These are phyloP conservation scores for Ceratobasidium theobromae DNA, from an alignment of 1,284 basidiomycete genomes.

Conservation along the genomic window DNA sequence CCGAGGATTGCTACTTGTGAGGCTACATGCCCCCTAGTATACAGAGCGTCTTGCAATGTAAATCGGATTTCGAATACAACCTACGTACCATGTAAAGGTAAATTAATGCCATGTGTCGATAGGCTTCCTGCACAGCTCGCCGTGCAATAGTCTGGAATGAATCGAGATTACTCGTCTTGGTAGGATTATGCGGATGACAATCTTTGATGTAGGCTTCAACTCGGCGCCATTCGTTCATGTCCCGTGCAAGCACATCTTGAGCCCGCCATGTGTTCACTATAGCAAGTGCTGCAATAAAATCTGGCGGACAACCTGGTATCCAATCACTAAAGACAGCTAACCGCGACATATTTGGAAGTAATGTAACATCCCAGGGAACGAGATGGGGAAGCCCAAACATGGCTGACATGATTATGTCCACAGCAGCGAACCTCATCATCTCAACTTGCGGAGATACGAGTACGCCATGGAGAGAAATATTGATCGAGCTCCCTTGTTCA, in stretches of 20 bases:
- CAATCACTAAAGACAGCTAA: not conserved
- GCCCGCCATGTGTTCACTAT: not conserved
- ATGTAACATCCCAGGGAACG: not conserved
- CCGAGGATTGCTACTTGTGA: not conserved
- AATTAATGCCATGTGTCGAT: slow-evolving; percentile 7
- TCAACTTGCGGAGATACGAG: not conserved
- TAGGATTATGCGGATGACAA: not conserved
- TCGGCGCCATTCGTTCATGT: not conserved
- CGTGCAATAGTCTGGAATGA: not conserved
- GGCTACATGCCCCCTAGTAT: not conserved
- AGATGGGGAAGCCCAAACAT: not conserved
- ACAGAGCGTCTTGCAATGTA: not conserved
- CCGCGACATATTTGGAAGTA: not conserved
- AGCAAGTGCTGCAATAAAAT: not conserved
- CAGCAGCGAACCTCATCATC: not conserved
- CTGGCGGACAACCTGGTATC: not conserved
- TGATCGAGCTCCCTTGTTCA: no score
- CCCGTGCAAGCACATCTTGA: not conserved
- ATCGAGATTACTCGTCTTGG: not conserved
- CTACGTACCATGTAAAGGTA: slow-evolving; percentile 15
- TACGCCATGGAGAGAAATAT: not conserved
- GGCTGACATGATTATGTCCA: not conserved
- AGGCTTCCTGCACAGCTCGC: not conserved
- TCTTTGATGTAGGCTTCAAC: not conserved
- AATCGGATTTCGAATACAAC: not conserved